phyloP scores from a whole-genome alignment of 2,329 filamentous ascomycete genomes.

The Fusarium denticulatum region DNA sequence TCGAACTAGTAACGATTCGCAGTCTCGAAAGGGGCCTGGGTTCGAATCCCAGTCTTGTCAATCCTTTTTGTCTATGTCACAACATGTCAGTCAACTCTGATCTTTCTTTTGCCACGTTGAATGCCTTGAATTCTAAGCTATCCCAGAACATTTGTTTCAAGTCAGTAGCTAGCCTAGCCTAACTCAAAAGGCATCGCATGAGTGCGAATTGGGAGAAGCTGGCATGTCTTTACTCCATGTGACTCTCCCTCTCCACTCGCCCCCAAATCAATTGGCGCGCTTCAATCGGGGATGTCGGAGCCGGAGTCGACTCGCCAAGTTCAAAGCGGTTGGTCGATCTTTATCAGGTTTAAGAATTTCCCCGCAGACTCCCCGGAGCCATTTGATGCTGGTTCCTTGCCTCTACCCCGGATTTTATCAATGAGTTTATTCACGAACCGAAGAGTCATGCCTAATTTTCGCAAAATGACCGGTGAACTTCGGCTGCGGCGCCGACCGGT shows the following conservation, averaged over 20 bases:
- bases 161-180: no score
- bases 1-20: conserved; percentile 3
- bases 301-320: background rate
- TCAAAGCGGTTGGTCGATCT: background rate
- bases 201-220: background rate
- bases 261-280: conserved; percentile 3
- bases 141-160: rapidly evolving
- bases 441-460: background rate
- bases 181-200: background rate
- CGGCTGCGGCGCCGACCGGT: background rate
- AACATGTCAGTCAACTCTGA: rapidly evolving
- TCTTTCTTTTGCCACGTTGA: background rate
- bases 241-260: background rate
- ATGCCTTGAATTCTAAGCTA: background rate
- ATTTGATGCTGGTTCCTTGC: background rate
- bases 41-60: conserved; percentile 12
- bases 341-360: background rate
- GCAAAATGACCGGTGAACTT: background rate
- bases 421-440: conserved; percentile 11
- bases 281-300: conserved; percentile 13
- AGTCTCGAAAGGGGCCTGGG: conserved; percentile 10
- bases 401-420: conserved; percentile 17
- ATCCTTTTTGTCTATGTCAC: background rate
- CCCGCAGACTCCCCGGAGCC: conserved; percentile 5
- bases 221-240: background rate